Base-by-base conservation (phyloP, 371 early-diverging fungal species). In the Zychaea mexicana region DNA sequence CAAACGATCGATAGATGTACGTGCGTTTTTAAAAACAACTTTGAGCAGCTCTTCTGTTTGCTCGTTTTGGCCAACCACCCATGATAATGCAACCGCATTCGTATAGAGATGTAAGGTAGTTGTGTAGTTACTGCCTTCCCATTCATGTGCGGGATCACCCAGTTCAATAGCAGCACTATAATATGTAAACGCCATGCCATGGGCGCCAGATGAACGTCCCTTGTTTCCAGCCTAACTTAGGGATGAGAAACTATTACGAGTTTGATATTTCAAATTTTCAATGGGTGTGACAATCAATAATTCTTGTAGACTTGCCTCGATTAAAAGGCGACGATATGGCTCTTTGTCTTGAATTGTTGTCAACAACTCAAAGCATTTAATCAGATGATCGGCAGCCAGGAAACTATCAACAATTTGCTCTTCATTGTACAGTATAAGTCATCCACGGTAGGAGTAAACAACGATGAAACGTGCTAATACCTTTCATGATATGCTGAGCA, bases 201-300 rank as follows among this genome's bases (percentile, higher is more conserved):
- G 81, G 0, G 81, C 81, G 27, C 81, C 81, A 0, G 81, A 77
- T 9, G 62, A 61, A 36, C 73, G 65, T 1, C 74, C 74, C 27
- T 70, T 65, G 22, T 73, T 70, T 6, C 77, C 81, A 0, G 81
- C 74, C 42, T 42, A 42, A 36, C 15, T 10, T 1, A 36, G 8
- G 2, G 8, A 36, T 36, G 15, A 36, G 36, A 36, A 36, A 36
- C 36, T 10, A 15, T 36, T 10, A 2, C 15, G 36, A 1, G 8
- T 0, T 36, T 8, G 15, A 10, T 8, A 15, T 1, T 8, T 10
- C 15, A 36, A 36, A 36, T 36, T 36, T 15, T 10, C 15, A 8
- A 36, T 36, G 36, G 15, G 15, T 15, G 8, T 8, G 15, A 36
- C 36, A 36, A n/a, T n/a, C 15, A 36, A 36, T 36, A 36, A 15